A percentile compares a stretch with the other conserved stretches of the same genome.
These are phyloP conservation scores for Microdochium nivale DNA, from an alignment of 2,329 filamentous ascomycete species.

Conservation along the genomic window DNA sequence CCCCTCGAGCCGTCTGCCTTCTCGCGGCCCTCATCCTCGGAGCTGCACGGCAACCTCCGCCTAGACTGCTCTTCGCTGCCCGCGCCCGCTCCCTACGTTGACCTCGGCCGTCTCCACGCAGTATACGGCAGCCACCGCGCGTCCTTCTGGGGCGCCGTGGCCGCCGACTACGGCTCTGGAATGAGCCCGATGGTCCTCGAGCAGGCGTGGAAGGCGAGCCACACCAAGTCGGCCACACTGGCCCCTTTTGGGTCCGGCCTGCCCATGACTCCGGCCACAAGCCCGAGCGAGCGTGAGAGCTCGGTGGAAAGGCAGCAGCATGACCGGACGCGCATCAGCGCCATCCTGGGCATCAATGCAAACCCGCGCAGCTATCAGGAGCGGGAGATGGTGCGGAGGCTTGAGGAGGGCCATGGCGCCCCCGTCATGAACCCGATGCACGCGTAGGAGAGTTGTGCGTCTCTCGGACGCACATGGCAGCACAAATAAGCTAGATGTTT, in stretches of 20 bases:
- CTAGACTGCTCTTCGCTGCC: conserved; percentile 49
- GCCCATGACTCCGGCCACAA: conserved; percentile 45
- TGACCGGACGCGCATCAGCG: conserved; percentile 54
- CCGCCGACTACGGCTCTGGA: conserved; percentile 60
- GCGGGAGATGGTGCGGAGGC: conserved; percentile 45
- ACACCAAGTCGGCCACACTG: conserved; percentile 27
- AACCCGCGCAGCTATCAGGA: conserved; percentile 49
- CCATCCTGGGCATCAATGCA: conserved; percentile 52
- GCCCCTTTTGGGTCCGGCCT: conserved; percentile 15
- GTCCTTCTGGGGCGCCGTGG: conserved; percentile 66
- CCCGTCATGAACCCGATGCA: conserved; percentile 22
- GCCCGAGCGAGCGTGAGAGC: conserved; percentile 38
- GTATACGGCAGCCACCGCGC: conserved; percentile 64
- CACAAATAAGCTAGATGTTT: neutral
- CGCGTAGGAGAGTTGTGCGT: neutral
- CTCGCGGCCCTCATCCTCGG: conserved; percentile 30
- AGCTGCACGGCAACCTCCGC: conserved; percentile 35
- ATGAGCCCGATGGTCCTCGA: conserved; percentile 56
- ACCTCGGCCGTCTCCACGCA: conserved; percentile 57
- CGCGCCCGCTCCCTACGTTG: conserved; percentile 36
- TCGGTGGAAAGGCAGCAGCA: conserved; percentile 25
- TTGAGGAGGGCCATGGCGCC: conserved; percentile 40
- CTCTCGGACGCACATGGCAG: neutral
- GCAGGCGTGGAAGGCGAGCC: conserved; percentile 55
- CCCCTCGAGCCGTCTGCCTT: conserved; percentile 35